Evolutionary conservation across 2,329 filamentous ascomycete species (phyloP), one percentile per base, ranked within the genome.

Genomic region (Neospermospora avenae): DNA sequence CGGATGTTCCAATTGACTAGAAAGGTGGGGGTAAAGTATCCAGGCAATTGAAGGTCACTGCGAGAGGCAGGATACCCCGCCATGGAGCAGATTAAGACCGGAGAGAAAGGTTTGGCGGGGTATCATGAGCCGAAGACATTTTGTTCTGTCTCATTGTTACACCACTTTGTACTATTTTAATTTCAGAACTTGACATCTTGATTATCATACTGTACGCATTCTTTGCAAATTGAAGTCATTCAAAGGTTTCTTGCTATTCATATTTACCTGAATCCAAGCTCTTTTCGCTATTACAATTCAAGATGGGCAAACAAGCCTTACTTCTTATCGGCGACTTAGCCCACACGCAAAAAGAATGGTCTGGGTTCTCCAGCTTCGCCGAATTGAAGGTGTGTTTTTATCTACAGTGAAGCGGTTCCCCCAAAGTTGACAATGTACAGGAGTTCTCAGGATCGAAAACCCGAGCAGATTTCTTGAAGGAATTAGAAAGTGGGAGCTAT

Each of bases 391-490:
- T 70, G 57, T 34, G 35, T 8, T 42, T 46, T 11, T 24, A 6
- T 25, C 24, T 20, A 28, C 31, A 14, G 14, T 20, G 6, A 13
- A 37, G 0, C 6, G 39, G 13, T 39, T 46, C 28, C 34, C 35
- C 39, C 24, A 22, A n/a, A 20, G 24, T 18, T 55, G 5, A 59
- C 18, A 45, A 10, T 34, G n/a, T 39, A 13, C 28, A 69, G 67
- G 62, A 60, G 25, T 70, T 66, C 42, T 52, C 55, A 37, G 68
- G 88, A 6, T 20, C 44, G 11, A 85, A 76, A 24, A 83, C 80
- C 72, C 84, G 89, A 58, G 70, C 74, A 24, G 84, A 84, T 18
- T 93, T 95, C 74, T 73, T 93, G 56, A 71, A 82, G 51, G 87
- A 92, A 76, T 86, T 84, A 71, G 74, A 76, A 44, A 80, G 81